Evolutionary conservation across 1,139 yeast species (phyloP), one percentile per base, ranked within the genome.

Genomic region (Debaryomycetaceae sp.): DNA sequence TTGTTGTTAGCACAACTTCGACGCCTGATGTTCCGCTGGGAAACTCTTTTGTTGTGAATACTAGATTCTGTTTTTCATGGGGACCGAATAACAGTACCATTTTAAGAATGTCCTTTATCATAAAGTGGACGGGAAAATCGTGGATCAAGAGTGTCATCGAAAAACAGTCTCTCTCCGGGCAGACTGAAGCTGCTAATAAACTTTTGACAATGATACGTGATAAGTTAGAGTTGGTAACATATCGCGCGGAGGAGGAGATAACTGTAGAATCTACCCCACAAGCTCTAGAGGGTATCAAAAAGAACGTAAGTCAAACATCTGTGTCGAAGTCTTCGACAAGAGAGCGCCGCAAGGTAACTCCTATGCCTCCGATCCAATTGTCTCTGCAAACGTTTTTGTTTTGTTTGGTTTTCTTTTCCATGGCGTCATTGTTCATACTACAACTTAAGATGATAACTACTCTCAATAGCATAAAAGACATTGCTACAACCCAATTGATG

Each of bases 1-100:
- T 66, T 33, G 66, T 78, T 6, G 51, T 66, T 4, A 65, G 75
- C 6, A 65, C 64, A 1, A 69, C 80, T 2, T 60, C 55, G 20
- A 80, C 84, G 0, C 85, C 85, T 0, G 81, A 78, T 52, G 85
- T 80, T 5, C 85, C 85, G 0, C 79, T 78, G 65, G 85, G 85
- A 6, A 69, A 66, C 39, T 72, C 77, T 1, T 80, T 80, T 52
- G 64, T 72, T 24, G 82, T 80, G 5, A 64, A 71, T 43, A 79
- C 82, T 6, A 62, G 78, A 38, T 78, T 72, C 53, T 59, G 73
- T 22, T 61, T 78, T 27, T 63, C 70, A 5, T 80, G 85, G 84
- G 78, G 63, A 1, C 64, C 60, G 23, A 51, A 63, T 20, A 73
- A 73, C 46, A 50, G 58, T n/a, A 76, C 83, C 0, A 59, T 58